Evolutionary conservation across 1,284 basidiomycete species (phyloP).

Genomic region (Ustilago hordei): DNA sequence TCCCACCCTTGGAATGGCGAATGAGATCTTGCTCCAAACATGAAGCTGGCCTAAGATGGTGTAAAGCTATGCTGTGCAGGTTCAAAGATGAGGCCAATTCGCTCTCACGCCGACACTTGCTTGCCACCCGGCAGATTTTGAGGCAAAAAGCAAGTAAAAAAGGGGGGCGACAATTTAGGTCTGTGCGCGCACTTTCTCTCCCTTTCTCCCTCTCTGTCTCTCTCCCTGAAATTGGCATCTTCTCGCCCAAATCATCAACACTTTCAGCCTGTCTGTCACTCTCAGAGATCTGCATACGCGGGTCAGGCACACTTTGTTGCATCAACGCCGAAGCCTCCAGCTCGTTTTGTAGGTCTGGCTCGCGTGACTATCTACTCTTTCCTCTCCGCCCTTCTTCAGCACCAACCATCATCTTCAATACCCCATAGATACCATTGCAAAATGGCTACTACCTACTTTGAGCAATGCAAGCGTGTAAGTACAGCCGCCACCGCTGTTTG

Average conservation of each 20-base stretch:
- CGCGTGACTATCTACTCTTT: slow-evolving; percentile 8
- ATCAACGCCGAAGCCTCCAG: slow-evolving; percentile 6
- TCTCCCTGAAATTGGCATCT: slow-evolving; percentile 9
- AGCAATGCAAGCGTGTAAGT: slow-evolving; percentile 52
- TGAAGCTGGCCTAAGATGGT: too few relatives aligned
- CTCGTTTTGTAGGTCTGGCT: slow-evolving; percentile 1
- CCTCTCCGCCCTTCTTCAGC: not conserved
- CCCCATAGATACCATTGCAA: slow-evolving; percentile 2
- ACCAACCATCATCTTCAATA: not conserved
- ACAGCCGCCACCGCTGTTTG: not conserved
- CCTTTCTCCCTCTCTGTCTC: too few relatives aligned
- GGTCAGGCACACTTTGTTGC: slow-evolving; percentile 9
- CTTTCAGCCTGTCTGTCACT: not conserved
- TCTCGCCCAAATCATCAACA: slow-evolving; percentile 19
- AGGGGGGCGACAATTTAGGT: slow-evolving; percentile 1
- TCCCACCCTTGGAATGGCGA: too few relatives aligned
- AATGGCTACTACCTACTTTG: slow-evolving; percentile 47
- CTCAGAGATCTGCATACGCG: slow-evolving; percentile 3
- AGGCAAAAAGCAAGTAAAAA: not conserved
- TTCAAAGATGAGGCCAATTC: not conserved
- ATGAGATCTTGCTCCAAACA: too few relatives aligned
- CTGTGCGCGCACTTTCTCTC: not conserved
- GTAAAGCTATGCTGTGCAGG: too few relatives aligned
- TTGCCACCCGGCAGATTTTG: not conserved
- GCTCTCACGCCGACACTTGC: not conserved